These are phyloP conservation scores for Arachis monticola DNA, from an alignment of 331 rosid genomes.

Conservation along the genomic window DNA sequence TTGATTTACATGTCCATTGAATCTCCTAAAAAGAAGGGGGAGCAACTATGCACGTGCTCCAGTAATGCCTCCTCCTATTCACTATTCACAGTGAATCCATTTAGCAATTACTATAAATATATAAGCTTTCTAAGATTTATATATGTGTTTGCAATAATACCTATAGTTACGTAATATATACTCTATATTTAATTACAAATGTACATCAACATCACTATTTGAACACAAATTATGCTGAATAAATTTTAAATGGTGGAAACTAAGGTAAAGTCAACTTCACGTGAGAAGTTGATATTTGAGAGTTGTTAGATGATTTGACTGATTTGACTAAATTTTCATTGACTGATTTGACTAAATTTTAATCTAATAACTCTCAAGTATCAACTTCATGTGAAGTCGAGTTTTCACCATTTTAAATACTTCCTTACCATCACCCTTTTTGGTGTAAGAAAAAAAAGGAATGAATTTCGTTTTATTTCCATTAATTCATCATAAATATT, in stretches of 20 bases:
- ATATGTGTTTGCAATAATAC: neutral
- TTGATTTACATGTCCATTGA: neutral
- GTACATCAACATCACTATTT: neutral
- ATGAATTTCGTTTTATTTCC: too few relatives aligned
- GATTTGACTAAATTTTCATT: too few relatives aligned
- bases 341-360: too few relatives aligned
- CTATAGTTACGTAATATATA: neutral
- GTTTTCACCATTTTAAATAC: too few relatives aligned
- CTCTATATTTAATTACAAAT: neutral
- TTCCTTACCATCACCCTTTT: too few relatives aligned
- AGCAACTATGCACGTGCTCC: neutral
- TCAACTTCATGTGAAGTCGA: too few relatives aligned
- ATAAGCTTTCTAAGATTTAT: neutral
- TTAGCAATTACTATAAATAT: neutral
- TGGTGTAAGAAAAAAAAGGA: too few relatives aligned
- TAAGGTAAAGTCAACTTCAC: too few relatives aligned
- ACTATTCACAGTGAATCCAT: neutral
- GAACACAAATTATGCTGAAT: neutral
- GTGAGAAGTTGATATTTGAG: too few relatives aligned
- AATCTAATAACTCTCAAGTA: too few relatives aligned
- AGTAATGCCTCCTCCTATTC: neutral
- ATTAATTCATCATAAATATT: too few relatives aligned
- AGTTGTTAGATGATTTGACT: too few relatives aligned
- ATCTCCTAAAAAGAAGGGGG: neutral
- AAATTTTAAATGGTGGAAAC: neutral